Evolutionary conservation across 2,329 filamentous ascomycete species (phyloP), one percentile per base, ranked within the genome.

Genomic region (Cytospora mali): DNA sequence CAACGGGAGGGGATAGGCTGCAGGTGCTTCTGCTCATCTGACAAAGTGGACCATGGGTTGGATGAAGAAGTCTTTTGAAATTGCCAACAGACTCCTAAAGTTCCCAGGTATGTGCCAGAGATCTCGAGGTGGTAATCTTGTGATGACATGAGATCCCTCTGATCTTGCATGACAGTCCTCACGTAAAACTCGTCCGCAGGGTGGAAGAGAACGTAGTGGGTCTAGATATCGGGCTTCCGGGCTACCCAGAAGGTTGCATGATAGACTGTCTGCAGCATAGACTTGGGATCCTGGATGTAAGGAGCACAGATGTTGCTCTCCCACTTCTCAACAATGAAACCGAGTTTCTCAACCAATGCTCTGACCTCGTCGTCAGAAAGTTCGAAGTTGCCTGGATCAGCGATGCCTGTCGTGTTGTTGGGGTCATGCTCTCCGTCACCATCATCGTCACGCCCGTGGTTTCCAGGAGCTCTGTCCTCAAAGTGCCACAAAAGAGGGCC

Each of bases 401-500:
- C 93, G 66, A 97, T 96, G 1, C 92, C 92, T 51, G 83, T 80
- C 18, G 80, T 81, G 63, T 75, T 78, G 58, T 75, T 77, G 33
- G 76, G 75, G 64, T 83, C 81, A 66, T 81, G 76, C 64, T 82
- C 80, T 31, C 78, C 79, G 55, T 83, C 81, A 29, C 78, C 79
- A 58, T 83, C 80, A 42, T 80, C 77, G 35, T 83, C 80, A 48
- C 80, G 77, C 14, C 83, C 79, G 70, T 85, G 79, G 67, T 83
- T 81, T 46, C 85, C 84, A 0, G 84, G 85, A 1, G 85, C 81
- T 49, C 88, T 84, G 68, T 92, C 89, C 73, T 96, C 92, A 74
- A 96, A 98, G 75, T 99, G 96, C 95, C 95, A 99, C 48, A 98
- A 80, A 60, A 99, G 77, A 0, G 95, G 95, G 0, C 95, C 95